Base-by-base conservation (phyloP, 1,284 basidiomycete genomes). In the Tremellales sp. region DNA sequence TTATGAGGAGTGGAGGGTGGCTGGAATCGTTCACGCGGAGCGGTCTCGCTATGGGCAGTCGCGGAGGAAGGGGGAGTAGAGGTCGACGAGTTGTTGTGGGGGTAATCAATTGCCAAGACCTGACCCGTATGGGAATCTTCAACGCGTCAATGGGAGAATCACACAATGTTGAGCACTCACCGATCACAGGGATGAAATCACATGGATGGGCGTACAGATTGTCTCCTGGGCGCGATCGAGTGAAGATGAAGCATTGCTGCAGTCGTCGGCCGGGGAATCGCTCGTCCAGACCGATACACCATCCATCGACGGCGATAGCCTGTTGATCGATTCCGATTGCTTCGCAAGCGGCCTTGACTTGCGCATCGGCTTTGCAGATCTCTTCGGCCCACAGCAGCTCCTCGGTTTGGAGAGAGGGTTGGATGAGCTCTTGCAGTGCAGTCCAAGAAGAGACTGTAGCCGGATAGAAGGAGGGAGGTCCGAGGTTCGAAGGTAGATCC, bases 211-310 rank as follows among this genome's bases (percentile, higher is more conserved):
- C 73, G 53, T 73, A 73, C 16, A 74, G 64, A 58, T 75, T 74
- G 39, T 66, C 61, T 18, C 54, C 54, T n/a, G 65, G 59, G 36
- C 75, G 63, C 13, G 63, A 51, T 19, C 75, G 65, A 3, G 70
- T 66, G 47, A 73, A 77, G 39, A 73, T 47, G 54, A 76, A 69
- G 56, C 74, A 73, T 54, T 74, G 71, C 57, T 73, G 71, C 19
- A 75, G 51, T 26, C 72, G 51, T 26, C 57, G 50, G 31, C 56
- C 57, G 18, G 67, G 68, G 57, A 74, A 77, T 35, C 75, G 69
- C 53, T 73, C 64, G 54, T 77, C 75, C 57, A 66, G 61, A 33
- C 74, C 74, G 41, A 76, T 71, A 38, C 68, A 71, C 76, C 76
- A 76, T 35, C 74, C 66, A 48, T 75, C 74, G 18, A 73, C 72